Evolutionary conservation across 129 eudicot species (phyloP).

Genomic region (Erigeron canadensis): DNA sequence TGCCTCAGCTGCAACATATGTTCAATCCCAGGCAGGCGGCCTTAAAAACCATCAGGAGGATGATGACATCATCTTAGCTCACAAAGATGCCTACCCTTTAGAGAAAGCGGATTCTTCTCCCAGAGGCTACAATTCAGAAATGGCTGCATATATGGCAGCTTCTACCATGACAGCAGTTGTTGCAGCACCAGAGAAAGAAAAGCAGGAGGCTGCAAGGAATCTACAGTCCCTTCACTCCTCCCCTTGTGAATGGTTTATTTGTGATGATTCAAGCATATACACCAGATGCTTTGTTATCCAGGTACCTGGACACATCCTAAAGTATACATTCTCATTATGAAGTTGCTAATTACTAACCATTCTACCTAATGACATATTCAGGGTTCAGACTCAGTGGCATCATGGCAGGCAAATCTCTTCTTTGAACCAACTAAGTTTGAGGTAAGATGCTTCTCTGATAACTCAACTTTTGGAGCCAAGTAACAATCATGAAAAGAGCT

Average conservation of each 20-base stretch:
- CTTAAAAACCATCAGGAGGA: slow-evolving; percentile 28
- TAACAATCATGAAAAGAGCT: neutral
- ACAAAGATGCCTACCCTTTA: neutral
- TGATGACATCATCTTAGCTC: neutral
- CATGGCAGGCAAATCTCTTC: slow-evolving; percentile 92
- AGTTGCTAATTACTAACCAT: slow-evolving; percentile 12
- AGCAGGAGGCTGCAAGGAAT: slow-evolving; percentile 68
- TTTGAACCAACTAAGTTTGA: slow-evolving; percentile 81
- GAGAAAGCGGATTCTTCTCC: slow-evolving; percentile 34
- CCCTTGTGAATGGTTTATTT: slow-evolving; percentile 86
- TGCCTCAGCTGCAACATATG: slow-evolving; percentile 75
- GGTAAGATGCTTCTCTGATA: slow-evolving; percentile 38
- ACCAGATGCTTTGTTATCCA: slow-evolving; percentile 80
- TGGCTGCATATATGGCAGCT: slow-evolving; percentile 83
- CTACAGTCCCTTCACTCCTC: slow-evolving; percentile 76
- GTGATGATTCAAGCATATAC: slow-evolving; percentile 69
- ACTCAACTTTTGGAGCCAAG: slow-evolving; percentile 2
- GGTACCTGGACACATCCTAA: slow-evolving; percentile 34
- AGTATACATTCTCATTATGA: neutral
- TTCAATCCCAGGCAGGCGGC: slow-evolving; percentile 56
- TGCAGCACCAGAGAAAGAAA: slow-evolving; percentile 74
- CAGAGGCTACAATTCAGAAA: slow-evolving; percentile 54
- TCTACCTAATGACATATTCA: slow-evolving; percentile 27
- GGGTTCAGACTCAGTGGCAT: slow-evolving; percentile 81
- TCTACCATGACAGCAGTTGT: slow-evolving; percentile 90